phyloP scores from a whole-genome alignment of 371 early-diverging fungal genomes.

The Thermomucor indicae-seudaticae region DNA sequence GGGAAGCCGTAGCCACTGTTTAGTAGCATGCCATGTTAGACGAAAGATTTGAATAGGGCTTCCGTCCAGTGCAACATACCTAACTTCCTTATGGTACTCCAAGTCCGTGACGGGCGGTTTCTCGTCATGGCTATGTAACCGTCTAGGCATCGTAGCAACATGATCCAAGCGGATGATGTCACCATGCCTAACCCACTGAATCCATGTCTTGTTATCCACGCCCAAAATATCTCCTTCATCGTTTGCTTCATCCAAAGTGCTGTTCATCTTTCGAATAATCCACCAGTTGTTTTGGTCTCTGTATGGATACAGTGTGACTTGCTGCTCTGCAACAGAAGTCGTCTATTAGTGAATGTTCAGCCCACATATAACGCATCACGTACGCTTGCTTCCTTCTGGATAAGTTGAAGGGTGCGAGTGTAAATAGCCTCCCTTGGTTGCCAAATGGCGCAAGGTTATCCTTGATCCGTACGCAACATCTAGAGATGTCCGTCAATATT shows the following conservation, averaged over 20 bases:
- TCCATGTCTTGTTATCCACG: constrained; percentile 20
- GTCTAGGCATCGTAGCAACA: constrained; percentile 38
- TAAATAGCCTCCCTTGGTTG: constrained; percentile 73
- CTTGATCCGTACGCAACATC: constrained; percentile 76
- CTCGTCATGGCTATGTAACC: constrained; percentile 41
- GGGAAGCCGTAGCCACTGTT: constrained; percentile 59
- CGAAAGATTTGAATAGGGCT: no score
- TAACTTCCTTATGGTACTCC: constrained; percentile 88
- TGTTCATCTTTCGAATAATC: constrained; percentile 55
- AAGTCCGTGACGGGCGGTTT: constrained; percentile 79
- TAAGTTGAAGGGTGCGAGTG: constrained; percentile 89
- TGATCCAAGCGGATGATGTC: constrained; percentile 60
- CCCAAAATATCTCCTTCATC: constrained; percentile 37
- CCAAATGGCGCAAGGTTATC: constrained; percentile 73
- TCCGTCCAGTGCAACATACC: constrained; percentile 21
- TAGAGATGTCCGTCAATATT: no score
- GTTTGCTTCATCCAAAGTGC: constrained; percentile 40
- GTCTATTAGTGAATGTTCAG: no score
- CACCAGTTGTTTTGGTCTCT: constrained; percentile 87
- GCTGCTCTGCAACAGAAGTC: constrained; percentile 76
- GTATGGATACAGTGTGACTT: constrained; percentile 90
- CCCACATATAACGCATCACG: no score
- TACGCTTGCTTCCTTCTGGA: constrained; percentile 78
- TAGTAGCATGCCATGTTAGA: no score
- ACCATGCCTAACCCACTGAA: constrained; percentile 50